phyloP scores from a whole-genome alignment of 1,284 basidiomycete genomes.

The Melampsora larici-populina region DNA sequence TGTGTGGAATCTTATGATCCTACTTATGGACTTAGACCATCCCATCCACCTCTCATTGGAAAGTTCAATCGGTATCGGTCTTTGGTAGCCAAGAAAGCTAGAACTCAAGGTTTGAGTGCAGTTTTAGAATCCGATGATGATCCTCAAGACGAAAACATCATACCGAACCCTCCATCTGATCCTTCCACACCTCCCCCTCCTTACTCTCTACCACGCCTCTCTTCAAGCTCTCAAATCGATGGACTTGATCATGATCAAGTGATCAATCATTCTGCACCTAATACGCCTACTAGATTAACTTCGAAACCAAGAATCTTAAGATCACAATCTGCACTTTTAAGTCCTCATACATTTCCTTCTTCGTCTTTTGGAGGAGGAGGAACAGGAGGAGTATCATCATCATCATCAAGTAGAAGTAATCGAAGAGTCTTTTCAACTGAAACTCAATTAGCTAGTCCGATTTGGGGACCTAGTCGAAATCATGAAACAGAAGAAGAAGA shows the following conservation, averaged over 20 bases:
- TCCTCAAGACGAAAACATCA: constrained; percentile 4
- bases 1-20: constrained; percentile 84
- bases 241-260: not conserved
- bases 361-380: no score
- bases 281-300: not conserved
- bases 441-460: not conserved
- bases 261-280: not conserved
- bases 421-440: constrained; percentile 1
- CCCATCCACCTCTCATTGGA: constrained; percentile 76
- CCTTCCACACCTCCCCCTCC: constrained; percentile 1
- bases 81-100: constrained; percentile 56
- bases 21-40: constrained; percentile 88
- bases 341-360: not conserved
- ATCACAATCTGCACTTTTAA: constrained; percentile 15
- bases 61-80: constrained; percentile 68
- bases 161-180: not conserved
- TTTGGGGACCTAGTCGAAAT: not conserved
- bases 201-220: constrained; percentile 2
- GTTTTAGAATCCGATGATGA: constrained; percentile 34
- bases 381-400: no score
- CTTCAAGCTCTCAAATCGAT: not conserved
- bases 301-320: constrained; percentile 34
- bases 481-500: constrained; percentile 10
- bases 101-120: constrained; percentile 33
- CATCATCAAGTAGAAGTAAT: constrained; percentile 12